Evolutionary conservation across 228 moss, liverwort and hornwort species (phyloP), one percentile per base, ranked within the genome.

Genomic region (Sphagnum magellanicum): DNA sequence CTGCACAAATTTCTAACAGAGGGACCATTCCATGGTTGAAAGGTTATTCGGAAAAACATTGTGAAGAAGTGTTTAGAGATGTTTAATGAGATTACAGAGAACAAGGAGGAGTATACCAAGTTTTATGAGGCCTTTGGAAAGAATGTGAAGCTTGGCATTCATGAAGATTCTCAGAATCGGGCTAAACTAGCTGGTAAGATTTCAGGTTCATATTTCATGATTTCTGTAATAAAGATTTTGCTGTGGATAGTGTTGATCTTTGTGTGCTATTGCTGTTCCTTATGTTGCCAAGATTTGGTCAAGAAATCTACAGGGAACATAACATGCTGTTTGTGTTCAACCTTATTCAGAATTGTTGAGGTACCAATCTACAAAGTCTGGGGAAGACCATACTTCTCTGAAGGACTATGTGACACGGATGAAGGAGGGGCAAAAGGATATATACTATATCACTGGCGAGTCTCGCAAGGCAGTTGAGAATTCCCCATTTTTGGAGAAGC

Each of bases 41-140:
- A 84, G 84, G 85, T 86, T 52, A 86, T 86, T 17, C 76, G 77
- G 75, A 86, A 86, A 66, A 86, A 81, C 59, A 75, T 84, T 63
- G 84, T 84, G n/a, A 84, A 84, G 74, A 84, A 84, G 65, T 84
- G 80, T 52, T 17, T 84, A 51, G 84, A 84, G 70, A 84, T 84
- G 84, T 84, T 84, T 59, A 80, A 70, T 52, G 84, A 84, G 73
- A 52, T 84, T 55, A 50, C 84, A 70, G 84, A 84, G 74, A 72
- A 47, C 59, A 84, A 84, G 70, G 84, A 80, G 67, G 84, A 84
- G 0, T 84, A 84, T 52, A 73, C 66, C 72, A 80, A 74, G 58
- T 84, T 84, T 63, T 84, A 84, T 50, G 84, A 84, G 47, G 74
- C 75, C 1, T 84, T 84, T 61, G 84, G 84, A 16, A 83, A 83